Base-by-base conservation (phyloP, 2,329 filamentous ascomycete genomes). In the Penicillium sp. region DNA sequence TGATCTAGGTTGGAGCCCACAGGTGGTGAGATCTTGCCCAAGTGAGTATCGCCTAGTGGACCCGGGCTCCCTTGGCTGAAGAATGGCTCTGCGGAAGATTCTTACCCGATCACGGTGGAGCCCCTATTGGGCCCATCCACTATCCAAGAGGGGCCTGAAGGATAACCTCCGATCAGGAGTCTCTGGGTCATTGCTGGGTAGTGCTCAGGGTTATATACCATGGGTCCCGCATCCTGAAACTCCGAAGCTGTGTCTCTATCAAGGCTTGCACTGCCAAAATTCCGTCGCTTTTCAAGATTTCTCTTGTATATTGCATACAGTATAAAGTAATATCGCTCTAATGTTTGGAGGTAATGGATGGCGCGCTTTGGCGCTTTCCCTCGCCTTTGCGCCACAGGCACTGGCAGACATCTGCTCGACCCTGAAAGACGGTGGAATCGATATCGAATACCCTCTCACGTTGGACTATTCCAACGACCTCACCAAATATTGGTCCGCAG, bases 401-500 rank as follows among this genome's bases (percentile, higher is more conserved):
- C 49, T 59, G 31, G 69, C 69, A 39, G 64, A 73, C 45, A 76
- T 77, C 10, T 79, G 76, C 60, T 69, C 69, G 11, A 67, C 63
- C 3, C 67, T 79, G n/a, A 57, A 69, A 36, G 61, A 61, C 14
- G 67, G 68, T 2, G 63, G 65, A 5, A 73, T 77, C 45, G 51
- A 68, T 13, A 58, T 75, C 22, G 64, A 74, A 49, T 62, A 67
- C 24, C 66, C 63, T 7, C 52, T 72, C 1, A 61, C 72, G 5
- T 14, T 70, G 7, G 60, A 62, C 13, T 80, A 79, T 58, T 66
- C 59, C 9, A 47, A 47, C 2, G 76, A 77, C 42, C 66, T 78
- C 58, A 65, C 62, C 7, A 65, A 78, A 21, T 80, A 80, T 64
- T 80, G 78, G 77, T 81, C 79, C 3, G 72, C 72, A 2, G 65